A percentile compares a stretch with the other conserved stretches of the same genome.
These are phyloP conservation scores for Umbilicaria muhlenbergii DNA, from an alignment of 495 filamentous ascomycete species.

Conservation along the genomic window DNA sequence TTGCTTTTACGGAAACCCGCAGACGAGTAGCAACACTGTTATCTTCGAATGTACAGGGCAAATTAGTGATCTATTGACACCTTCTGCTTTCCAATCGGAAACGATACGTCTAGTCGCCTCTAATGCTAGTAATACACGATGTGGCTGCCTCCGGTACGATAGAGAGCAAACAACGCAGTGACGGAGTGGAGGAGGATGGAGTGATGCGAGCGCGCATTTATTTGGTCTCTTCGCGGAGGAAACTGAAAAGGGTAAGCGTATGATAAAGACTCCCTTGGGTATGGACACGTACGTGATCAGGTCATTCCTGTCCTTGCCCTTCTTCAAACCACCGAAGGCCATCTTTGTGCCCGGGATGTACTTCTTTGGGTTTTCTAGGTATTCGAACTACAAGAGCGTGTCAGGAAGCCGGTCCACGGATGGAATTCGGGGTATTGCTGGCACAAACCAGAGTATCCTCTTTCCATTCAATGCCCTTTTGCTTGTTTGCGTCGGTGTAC, in stretches of 20 bases:
- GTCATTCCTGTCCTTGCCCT: slow-evolving; percentile 98
- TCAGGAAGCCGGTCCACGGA: not conserved
- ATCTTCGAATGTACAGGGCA: too few species aligned
- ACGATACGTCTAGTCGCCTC: too few species aligned
- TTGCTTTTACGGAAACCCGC: too few species aligned
- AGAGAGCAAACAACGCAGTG: too few species aligned
- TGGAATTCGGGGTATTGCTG: not conserved
- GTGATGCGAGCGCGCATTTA: slow-evolving; percentile 6
- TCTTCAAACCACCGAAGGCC: slow-evolving; percentile 99
- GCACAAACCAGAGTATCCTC: slow-evolving; percentile 67
- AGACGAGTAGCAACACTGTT: too few species aligned
- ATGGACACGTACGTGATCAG: slow-evolving; percentile 75
- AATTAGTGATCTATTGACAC: too few species aligned
- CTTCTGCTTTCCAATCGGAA: too few species aligned
- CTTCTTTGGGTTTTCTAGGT: slow-evolving; percentile 90
- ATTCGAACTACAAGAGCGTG: slow-evolving; percentile 43
- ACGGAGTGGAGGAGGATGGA: slow-evolving; percentile 7
- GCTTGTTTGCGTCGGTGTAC: slow-evolving; percentile 99
- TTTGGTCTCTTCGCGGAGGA: slow-evolving; percentile 17
- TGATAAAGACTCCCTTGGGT: not conserved
- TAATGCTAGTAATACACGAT: too few species aligned
- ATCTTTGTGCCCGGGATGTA: slow-evolving; percentile 99
- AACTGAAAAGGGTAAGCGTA: slow-evolving; percentile 6
- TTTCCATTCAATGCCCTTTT: slow-evolving; percentile 80
- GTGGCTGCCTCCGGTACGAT: too few species aligned